Base-by-base conservation (phyloP, 129 eudicot genomes). In the Flaveria bidentis region DNA sequence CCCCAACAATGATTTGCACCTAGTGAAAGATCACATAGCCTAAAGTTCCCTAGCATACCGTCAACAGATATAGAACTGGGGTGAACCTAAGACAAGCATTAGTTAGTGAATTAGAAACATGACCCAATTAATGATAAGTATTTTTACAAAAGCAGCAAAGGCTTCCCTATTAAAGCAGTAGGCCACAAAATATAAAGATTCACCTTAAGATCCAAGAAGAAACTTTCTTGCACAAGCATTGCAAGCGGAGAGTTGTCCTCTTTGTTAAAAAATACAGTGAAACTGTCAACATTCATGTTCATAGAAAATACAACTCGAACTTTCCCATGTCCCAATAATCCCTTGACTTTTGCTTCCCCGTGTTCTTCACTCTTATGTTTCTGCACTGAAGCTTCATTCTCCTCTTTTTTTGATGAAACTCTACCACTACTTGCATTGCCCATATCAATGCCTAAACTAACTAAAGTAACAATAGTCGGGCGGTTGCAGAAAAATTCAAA, bases 221-320 rank as follows among this genome's bases (percentile, higher is more conserved):
- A 94, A 69, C 84, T 84, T 86, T 94, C 98, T 87, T 94, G 97
- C 69, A 91, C 88, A 76, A 94, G 84, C 97, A 91, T 91, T 11
- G 97, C 98, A 81, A 94, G 96, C 82, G 78, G 97, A 75, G 91
- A 76, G 39, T 90, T 93, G 76, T 94, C 97, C 85, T 94, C 98
- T 72, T 88, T 89, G 61, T 94, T 94, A 41, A 94, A 90, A 82
- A 68, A 87, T 68, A 94, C 88, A 50, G 93, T 79, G 33, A 94
- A 97, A 18, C 93, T 88, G 69, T 89, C 92, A 51, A 94, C 89
- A 76, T 86, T 84, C 97, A 94, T 89, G 85, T 85, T 83, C 74
- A 94, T 71, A 39, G 82, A 66, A 71, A 91, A 91, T 57, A 94
- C 88, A 67, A 87, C 82, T 69, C 98, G 97, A 17, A 72, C 90